Evolutionary conservation across 2,329 filamentous ascomycete species (phyloP).

Genomic region (Didymella keratinophila): DNA sequence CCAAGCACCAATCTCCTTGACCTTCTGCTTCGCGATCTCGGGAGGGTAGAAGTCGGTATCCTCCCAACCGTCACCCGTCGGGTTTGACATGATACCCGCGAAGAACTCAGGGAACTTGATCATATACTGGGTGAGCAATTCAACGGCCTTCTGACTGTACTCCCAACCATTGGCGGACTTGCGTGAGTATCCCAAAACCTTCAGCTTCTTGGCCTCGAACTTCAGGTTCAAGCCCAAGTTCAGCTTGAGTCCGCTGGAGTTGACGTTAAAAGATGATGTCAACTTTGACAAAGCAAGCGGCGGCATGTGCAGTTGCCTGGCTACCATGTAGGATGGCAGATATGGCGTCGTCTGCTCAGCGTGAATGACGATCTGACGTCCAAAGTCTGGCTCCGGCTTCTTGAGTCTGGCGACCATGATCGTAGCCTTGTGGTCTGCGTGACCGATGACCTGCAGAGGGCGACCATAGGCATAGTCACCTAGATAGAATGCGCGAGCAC

Average conservation of each 20-base stretch:
- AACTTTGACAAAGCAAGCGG: constrained; percentile 93
- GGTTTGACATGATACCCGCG: constrained; percentile 83
- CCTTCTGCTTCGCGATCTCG: constrained; percentile 74
- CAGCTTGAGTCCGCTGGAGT: constrained; percentile 79
- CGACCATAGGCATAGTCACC: constrained; percentile 93
- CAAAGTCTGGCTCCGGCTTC: constrained; percentile 81
- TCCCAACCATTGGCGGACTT: constrained; percentile 91
- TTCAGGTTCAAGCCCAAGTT: constrained; percentile 96
- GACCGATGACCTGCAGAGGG: constrained; percentile 81
- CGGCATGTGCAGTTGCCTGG: constrained; percentile 80
- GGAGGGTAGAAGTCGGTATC: constrained; percentile 87
- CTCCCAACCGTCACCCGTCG: constrained; percentile 81
- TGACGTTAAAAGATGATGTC: constrained; percentile 90
- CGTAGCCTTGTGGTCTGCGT: constrained; percentile 77
- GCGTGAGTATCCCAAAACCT: constrained; percentile 93
- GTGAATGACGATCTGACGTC: constrained; percentile 73
- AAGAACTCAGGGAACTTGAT: constrained; percentile 95
- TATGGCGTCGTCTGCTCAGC: constrained; percentile 78
- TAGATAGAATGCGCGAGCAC: constrained; percentile 87
- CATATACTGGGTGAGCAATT: constrained; percentile 88
- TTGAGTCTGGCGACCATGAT: constrained; percentile 78
- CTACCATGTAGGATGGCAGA: constrained; percentile 86
- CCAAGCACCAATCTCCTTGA: constrained; percentile 95
- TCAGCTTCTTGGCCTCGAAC: constrained; percentile 93
- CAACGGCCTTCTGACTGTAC: constrained; percentile 84